Evolutionary conservation across 2,329 filamentous ascomycete genomes (phyloP).

Genomic region (Scorias spongiosa): DNA sequence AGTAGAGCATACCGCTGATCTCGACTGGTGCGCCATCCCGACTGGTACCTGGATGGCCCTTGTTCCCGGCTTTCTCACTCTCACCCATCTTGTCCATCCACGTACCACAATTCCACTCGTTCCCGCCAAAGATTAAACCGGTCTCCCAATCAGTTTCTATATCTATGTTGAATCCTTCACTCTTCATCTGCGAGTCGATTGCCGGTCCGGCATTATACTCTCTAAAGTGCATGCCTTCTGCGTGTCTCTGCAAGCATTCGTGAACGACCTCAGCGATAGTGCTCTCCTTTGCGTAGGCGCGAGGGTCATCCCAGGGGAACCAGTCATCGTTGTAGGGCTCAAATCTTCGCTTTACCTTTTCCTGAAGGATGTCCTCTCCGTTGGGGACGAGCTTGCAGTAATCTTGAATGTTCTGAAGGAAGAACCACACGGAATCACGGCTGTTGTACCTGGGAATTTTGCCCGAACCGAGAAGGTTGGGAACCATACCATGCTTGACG

Average conservation of each 20-base stretch:
- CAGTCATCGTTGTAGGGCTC: constrained; percentile 91
- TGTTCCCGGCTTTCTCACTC: constrained; percentile 74
- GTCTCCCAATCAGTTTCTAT: constrained; percentile 79
- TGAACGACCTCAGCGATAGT: constrained; percentile 82
- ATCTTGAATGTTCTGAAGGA: constrained; percentile 88
- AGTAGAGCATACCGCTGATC: constrained; percentile 88
- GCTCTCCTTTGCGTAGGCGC: constrained; percentile 73
- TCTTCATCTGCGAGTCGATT: constrained; percentile 84
- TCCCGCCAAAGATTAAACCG: constrained; percentile 86
- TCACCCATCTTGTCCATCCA: constrained; percentile 99
- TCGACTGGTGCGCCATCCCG: constrained; percentile 90
- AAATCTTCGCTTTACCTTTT: constrained; percentile 70
- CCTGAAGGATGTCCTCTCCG: constrained; percentile 57
- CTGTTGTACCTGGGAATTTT: constrained; percentile 86
- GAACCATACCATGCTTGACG: constrained; percentile 95
- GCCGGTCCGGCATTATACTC: constrained; percentile 85
- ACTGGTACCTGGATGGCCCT: constrained; percentile 89
- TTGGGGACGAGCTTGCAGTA: constrained; percentile 71
- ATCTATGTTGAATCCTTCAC: constrained; percentile 82
- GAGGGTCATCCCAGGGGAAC: constrained; percentile 66
- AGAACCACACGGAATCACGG: constrained; percentile 95
- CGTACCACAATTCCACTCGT: constrained; percentile 86
- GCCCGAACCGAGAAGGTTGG: constrained; percentile 78
- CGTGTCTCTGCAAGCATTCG: constrained; percentile 84
- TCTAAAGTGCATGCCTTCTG: constrained; percentile 75